A percentile compares a stretch with the other conserved stretches of the same genome.
Conservation (phyloP, 768 basidiomycete genomes). For the Crucibulum laeve region DNA sequence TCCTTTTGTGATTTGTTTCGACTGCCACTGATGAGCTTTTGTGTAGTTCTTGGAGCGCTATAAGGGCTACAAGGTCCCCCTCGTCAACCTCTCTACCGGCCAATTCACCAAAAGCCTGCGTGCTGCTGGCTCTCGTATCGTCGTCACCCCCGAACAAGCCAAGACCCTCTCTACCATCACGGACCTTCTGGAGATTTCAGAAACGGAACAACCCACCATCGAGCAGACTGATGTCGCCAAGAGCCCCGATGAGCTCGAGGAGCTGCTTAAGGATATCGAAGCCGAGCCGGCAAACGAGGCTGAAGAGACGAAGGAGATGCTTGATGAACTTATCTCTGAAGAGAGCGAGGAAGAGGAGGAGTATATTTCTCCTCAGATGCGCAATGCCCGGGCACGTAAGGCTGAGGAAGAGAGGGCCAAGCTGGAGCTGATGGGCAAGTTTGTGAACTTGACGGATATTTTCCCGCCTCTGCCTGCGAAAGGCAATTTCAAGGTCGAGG, state of each 20-base stretch:
- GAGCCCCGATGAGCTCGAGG: conserved; percentile 11
- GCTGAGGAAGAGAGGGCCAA: conserved; percentile 17
- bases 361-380: conserved; percentile 7
- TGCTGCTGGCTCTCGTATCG: conserved; percentile 40
- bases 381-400: conserved; percentile 14
- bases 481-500: conserved; percentile 80
- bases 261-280: conserved; percentile 13
- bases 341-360: conserved; percentile 20
- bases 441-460: conserved; percentile 69
- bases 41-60: conserved; percentile 74
- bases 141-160: conserved; percentile 36
- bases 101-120: conserved; percentile 34
- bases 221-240: conserved; percentile 14
- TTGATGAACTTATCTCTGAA: neutral
- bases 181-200: conserved; percentile 32
- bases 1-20: neutral
- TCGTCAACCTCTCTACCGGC: conserved; percentile 38
- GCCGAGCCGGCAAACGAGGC: conserved; percentile 5
- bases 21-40: neutral
- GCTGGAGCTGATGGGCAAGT: conserved; percentile 44
- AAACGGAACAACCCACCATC: conserved; percentile 27
- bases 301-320: conserved; percentile 5
- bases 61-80: conserved; percentile 62
- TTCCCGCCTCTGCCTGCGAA: conserved; percentile 81
- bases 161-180: conserved; percentile 21